Percentiles rank a stretch among this genome's conserved stretches.
Conservation (phyloP, 2,329 filamentous ascomycete genomes). For the Stachybotrys chlorohalonatus region DNA sequence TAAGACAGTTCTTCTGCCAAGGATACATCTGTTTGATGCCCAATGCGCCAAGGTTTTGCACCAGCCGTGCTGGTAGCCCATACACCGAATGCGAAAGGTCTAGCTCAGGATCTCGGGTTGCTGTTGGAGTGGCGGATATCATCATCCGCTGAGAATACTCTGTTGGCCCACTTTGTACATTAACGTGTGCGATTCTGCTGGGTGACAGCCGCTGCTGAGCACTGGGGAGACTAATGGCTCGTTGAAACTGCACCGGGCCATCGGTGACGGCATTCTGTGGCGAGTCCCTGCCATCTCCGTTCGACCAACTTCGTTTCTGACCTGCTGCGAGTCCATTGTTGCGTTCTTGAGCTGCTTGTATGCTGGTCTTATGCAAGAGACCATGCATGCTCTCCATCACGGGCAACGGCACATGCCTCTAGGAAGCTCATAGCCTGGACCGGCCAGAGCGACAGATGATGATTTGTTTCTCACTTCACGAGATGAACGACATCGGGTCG, state of each 20-base stretch:
- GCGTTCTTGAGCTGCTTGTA: slow-evolving; percentile 34
- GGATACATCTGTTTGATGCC: slow-evolving; percentile 70
- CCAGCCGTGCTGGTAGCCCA: slow-evolving; percentile 48
- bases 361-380: slow-evolving; percentile 39
- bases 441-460: neutral
- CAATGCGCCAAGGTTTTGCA: slow-evolving; percentile 54
- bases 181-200: slow-evolving; percentile 35
- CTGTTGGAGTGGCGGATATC: slow-evolving; percentile 44
- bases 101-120: slow-evolving; percentile 43
- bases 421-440: neutral
- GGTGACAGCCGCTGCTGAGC: slow-evolving; percentile 23
- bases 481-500: too few relatives aligned
- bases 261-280: neutral
- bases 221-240: slow-evolving; percentile 20
- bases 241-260: slow-evolving; percentile 19
- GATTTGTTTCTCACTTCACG: neutral
- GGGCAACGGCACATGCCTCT: neutral
- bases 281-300: slow-evolving; percentile 5
- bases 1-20: slow-evolving; percentile 69
- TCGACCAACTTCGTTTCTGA: slow-evolving; percentile 34
- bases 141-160: slow-evolving; percentile 49
- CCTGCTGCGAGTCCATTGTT: slow-evolving; percentile 32
- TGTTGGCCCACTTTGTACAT: slow-evolving; percentile 19
- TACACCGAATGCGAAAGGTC: slow-evolving; percentile 56
- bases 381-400: slow-evolving; percentile 31